A percentile compares a stretch with the other conserved stretches of the same genome.
phyloP scores from a whole-genome alignment of 2,329 filamentous ascomycete species.

The Trichoderma pleuroti region DNA sequence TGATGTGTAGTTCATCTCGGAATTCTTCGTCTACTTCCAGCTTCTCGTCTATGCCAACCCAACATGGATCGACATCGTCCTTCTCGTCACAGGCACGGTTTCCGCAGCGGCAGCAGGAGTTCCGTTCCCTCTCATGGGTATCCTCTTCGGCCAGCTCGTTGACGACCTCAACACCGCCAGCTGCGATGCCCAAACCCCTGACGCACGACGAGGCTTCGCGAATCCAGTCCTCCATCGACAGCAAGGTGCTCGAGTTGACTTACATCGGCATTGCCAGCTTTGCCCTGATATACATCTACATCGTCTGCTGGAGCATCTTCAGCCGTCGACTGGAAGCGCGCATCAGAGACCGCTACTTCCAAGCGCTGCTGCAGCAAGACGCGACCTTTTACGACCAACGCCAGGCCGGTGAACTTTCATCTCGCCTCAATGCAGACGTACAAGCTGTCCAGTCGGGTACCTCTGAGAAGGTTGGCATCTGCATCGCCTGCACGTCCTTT shows the following conservation, averaged over 20 bases:
- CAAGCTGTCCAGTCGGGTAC: conserved; percentile 65
- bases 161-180: conserved; percentile 57
- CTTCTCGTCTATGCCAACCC: conserved; percentile 46
- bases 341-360: conserved; percentile 58
- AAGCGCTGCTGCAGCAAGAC: conserved; percentile 57
- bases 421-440: conserved; percentile 62
- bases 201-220: conserved; percentile 26
- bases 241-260: conserved; percentile 58
- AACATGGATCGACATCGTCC: conserved; percentile 40
- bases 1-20: neutral
- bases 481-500: conserved; percentile 59
- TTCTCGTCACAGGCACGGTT: conserved; percentile 41
- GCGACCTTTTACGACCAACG: conserved; percentile 62
- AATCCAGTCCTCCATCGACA: conserved; percentile 46
- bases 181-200: conserved; percentile 38
- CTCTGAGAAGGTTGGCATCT: conserved; percentile 67
- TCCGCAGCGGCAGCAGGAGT: conserved; percentile 56
- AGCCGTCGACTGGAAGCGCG: conserved; percentile 62
- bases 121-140: conserved; percentile 61
- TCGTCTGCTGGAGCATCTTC: conserved; percentile 61
- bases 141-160: conserved; percentile 61
- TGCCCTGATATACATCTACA: conserved; percentile 60
- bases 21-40: conserved; percentile 37
- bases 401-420: conserved; percentile 59
- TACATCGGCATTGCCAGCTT: conserved; percentile 64